Evolutionary conservation across 225 moss, liverwort and hornwort genomes (phyloP), one percentile per base, ranked within the genome.

Genomic region (Lunularia cruciata): DNA sequence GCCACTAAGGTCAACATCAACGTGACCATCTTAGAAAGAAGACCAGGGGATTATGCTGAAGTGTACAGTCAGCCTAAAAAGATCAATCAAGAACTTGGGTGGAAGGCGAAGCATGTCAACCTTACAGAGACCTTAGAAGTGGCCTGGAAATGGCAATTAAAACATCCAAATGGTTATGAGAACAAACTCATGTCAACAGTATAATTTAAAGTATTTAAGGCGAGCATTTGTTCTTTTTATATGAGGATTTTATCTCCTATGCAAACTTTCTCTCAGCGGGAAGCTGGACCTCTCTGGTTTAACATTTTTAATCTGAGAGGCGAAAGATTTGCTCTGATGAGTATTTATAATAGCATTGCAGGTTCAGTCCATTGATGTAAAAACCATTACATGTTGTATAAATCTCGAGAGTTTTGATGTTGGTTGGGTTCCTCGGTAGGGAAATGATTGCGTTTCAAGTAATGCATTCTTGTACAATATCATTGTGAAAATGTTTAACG

Each of bases 21-120:
- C 16, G 92, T 95, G 19, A 83, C 76, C 0, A 57, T 59, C 40
- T 68, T 84, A 12, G 85, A 83, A 34, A 83, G 90, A 43, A 86
- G 95, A 68, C 89, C 85, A 23, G 95, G 95, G 26, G 95, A 95
- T 68, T 95, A 95, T 62, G 95, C 92, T 19, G 84, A 92, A 61
- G 95, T 95, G 25, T 95, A 83, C 78, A 92, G 95, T 54, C 71
- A 95, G 60, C 89, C 95, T 25, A 71, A 82, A 51, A 95, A 92
- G 73, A 95, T 95, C 12, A 77, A 78, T 38, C 53, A 60, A 14
- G 88, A 92, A 35, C 77, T 95, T 22, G 83, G 84, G 8, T 95
- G 95, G 95, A 60, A 60, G 39, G 95, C 95, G 23, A 80, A 88
- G 67, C 82, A 95, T 67, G 75, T 83, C 0, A 73, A 95, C 72